Evolutionary conservation across 495 filamentous ascomycete species (phyloP).

Genomic region (Penicillium ucsense): DNA sequence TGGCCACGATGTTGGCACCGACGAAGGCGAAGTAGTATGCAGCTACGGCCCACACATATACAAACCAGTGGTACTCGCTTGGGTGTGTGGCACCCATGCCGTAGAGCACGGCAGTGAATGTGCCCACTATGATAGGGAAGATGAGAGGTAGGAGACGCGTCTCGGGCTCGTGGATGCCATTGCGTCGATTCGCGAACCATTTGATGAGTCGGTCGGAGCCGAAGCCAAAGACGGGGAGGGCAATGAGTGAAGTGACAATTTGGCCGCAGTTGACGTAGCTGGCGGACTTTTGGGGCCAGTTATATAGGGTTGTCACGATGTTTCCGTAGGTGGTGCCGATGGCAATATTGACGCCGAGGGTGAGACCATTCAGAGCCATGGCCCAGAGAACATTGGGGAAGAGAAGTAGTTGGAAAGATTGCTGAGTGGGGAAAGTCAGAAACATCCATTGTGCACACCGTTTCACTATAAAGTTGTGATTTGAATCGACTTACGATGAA

Average conservation of each 20-base stretch:
- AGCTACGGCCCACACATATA: constrained; percentile 22
- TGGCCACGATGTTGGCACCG: constrained; percentile 28
- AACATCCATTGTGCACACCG: neutral
- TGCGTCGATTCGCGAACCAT: constrained; percentile 14
- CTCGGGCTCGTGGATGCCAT: constrained; percentile 26
- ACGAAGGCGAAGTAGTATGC: constrained; percentile 31
- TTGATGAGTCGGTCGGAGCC: constrained; percentile 21
- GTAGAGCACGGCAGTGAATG: constrained; percentile 21
- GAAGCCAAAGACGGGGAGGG: constrained; percentile 24
- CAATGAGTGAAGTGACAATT: constrained; percentile 19
- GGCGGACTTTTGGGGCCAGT: constrained; percentile 19
- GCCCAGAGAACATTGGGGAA: constrained; percentile 36
- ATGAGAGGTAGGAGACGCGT: constrained; percentile 21
- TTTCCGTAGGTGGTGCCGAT: constrained; percentile 28
- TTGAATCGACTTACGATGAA: constrained; percentile 8
- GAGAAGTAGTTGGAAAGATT: constrained; percentile 9
- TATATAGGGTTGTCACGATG: constrained; percentile 23
- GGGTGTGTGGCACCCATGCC: constrained; percentile 22
- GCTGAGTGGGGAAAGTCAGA: neutral
- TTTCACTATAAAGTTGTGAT: neutral
- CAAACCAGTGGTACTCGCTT: constrained; percentile 24
- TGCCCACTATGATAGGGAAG: constrained; percentile 22
- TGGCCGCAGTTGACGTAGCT: constrained; percentile 27
- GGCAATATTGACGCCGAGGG: constrained; percentile 27
- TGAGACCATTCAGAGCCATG: constrained; percentile 25